A percentile compares a stretch with the other conserved stretches of the same genome.
Evolutionary conservation across 2,329 filamentous ascomycete species (phyloP).

Genomic region (Colletotrichum cereale): DNA sequence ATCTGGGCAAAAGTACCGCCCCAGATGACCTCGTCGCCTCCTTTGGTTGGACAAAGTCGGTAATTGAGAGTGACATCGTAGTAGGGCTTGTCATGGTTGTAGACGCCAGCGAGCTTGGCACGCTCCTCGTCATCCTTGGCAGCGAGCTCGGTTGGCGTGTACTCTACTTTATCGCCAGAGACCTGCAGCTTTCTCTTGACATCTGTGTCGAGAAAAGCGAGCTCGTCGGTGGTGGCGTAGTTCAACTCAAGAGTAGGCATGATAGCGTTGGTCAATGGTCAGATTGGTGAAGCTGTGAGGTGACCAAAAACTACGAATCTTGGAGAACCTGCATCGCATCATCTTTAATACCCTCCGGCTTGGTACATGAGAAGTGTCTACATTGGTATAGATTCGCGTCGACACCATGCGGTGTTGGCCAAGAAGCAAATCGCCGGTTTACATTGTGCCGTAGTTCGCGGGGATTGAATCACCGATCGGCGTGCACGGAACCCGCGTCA

Average conservation of each 20-base stretch:
- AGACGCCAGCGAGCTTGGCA: constrained; percentile 8
- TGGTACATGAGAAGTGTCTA: no score
- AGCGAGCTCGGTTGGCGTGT: neutral
- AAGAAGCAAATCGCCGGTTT: no score
- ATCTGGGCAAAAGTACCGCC: constrained; percentile 29
- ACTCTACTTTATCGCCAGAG: constrained; percentile 11
- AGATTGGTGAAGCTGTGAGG: neutral
- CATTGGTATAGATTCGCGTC: neutral
- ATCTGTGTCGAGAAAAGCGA: constrained; percentile 21
- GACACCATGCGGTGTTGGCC: no score
- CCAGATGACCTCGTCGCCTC: constrained; percentile 27
- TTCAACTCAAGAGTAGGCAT: constrained; percentile 32
- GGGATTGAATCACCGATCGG: constrained; percentile 11
- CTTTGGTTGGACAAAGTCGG: constrained; percentile 21
- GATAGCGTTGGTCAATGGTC: neutral
- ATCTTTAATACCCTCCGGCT: neutral
- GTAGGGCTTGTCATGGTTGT: constrained; percentile 3
- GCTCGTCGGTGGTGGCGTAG: constrained; percentile 22
- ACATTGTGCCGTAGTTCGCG: neutral
- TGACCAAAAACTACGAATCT: neutral
- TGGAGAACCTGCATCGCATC: neutral
- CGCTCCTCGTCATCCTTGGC: constrained; percentile 16
- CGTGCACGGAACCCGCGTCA: neutral
- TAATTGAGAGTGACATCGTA: constrained; percentile 18
- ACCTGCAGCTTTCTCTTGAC: constrained; percentile 12